Evolutionary conservation across 1,284 basidiomycete genomes (phyloP).

Genomic region (Ceratobasidium sp.): DNA sequence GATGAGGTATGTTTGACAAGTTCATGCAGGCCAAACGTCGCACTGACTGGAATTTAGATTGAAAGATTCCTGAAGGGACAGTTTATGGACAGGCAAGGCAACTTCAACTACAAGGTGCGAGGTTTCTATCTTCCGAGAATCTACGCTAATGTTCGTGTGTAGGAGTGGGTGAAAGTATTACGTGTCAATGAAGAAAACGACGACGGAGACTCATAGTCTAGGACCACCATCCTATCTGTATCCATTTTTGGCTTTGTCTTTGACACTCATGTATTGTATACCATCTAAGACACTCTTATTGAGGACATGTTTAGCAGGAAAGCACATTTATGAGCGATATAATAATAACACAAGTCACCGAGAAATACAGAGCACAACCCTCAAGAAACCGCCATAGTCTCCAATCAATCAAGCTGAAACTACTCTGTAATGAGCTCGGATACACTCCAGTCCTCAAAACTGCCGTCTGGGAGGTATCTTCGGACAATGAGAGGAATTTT

Average conservation of each 20-base stretch:
- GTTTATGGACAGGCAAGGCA: slow-evolving; percentile 88
- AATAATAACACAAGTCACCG: slow-evolving; percentile 27
- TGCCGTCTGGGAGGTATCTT: slow-evolving; percentile 94
- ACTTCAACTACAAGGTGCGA: slow-evolving; percentile 83
- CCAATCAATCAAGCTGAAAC: background rate
- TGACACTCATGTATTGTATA: slow-evolving; percentile 38
- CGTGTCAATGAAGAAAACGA: slow-evolving; percentile 82
- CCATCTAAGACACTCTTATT: slow-evolving; percentile 29
- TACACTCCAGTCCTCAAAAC: slow-evolving; percentile 98
- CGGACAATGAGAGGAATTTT: slow-evolving; percentile 97
- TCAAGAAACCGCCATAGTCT: background rate
- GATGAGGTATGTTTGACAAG: slow-evolving; percentile 70
- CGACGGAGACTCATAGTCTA: slow-evolving; percentile 51
- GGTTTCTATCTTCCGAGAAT: background rate
- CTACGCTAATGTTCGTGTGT: background rate
- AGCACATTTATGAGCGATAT: slow-evolving; percentile 35
- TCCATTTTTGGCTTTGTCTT: slow-evolving; percentile 43
- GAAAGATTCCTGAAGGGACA: slow-evolving; percentile 85
- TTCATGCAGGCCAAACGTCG: background rate
- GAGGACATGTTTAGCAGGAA: slow-evolving; percentile 12
- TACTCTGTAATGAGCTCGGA: slow-evolving; percentile 87
- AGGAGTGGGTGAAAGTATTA: slow-evolving; percentile 89
- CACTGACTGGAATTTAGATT: slow-evolving; percentile 67
- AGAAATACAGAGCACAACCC: slow-evolving; percentile 3
- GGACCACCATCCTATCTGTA: slow-evolving; percentile 53